Evolutionary conservation across 1,139 yeast genomes (phyloP), one percentile per base, ranked within the genome.

Genomic region (Suhomyces coccinellae): DNA sequence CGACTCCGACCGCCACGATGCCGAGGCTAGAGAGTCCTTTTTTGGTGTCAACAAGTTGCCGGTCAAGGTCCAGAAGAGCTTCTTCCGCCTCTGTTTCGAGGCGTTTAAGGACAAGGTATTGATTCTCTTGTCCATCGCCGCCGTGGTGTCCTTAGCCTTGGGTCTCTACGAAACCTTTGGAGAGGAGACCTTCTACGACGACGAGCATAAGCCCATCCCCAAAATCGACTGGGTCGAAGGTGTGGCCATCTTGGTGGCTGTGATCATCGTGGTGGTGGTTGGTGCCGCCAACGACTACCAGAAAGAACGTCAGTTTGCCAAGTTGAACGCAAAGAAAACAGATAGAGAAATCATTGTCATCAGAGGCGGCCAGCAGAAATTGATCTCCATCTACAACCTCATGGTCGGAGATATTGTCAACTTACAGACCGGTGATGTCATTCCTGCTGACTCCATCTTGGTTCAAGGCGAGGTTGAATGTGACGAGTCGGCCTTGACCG

Each of bases 181-280:
- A 34, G 87, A 87, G 54, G 90, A 85, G 0, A 74, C 90, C 0
- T 81, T 81, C 57, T 78, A 79, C 57, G 97, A 91, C 61, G 83
- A 79, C 11, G 87, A 88, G 54, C 95, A 96, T 20, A 72, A 79
- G 20, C 71, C 80, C 15, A 62, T 83, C 44, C 97, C 97, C 14
- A 80, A 82, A 56, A 93, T 91, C 24, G 96, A 90, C 61, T 90
- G 97, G 97, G 97, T 95, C 40, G 99, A 93, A 71, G 99, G 99
- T 54, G 96, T 91, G 35, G 99, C 99, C 35, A 95, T 95, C 61
- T 79, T 95, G 54, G 87, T 86, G 15, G 99, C 99, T 14, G 87
- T 95, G 26, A 59, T 82, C 9, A 93, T 95, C 50, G 98, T 95
- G 33, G 96, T 95, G 6, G 54, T 88, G 3, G 99, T 95, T 12